Conservation (phyloP, 768 basidiomycete genomes). For the Serendipita vermifera region DNA sequence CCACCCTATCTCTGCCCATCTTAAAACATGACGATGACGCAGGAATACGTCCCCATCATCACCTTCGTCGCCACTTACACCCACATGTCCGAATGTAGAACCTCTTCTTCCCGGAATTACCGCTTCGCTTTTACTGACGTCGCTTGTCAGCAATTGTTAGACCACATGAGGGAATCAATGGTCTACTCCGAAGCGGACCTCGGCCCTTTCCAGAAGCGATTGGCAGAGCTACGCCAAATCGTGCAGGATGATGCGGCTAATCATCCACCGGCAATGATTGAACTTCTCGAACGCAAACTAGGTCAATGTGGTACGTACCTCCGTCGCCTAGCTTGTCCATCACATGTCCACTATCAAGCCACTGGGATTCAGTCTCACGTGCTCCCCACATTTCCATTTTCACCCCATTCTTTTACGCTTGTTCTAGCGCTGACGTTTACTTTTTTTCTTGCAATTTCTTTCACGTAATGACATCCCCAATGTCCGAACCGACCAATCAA, state of each 20-base stretch:
- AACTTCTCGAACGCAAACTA: constrained; percentile 78
- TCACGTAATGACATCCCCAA: constrained; percentile 4
- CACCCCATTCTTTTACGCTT: neutral
- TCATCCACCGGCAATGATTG: constrained; percentile 77
- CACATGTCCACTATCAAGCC: neutral
- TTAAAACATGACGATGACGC: too few species aligned
- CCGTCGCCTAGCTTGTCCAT: constrained; percentile 5
- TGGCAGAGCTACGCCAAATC: constrained; percentile 72
- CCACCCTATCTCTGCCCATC: too few species aligned
- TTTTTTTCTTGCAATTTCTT: constrained; percentile 3
- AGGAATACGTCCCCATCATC: too few species aligned
- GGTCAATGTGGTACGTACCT: constrained; percentile 85
- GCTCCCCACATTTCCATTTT: constrained; percentile 1
- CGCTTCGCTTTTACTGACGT: constrained; percentile 8
- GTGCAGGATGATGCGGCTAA: constrained; percentile 74
- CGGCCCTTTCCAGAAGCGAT: constrained; percentile 68
- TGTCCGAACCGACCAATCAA: neutral
- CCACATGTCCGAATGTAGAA: too few species aligned
- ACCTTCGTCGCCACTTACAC: too few species aligned
- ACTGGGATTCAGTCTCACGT: constrained; percentile 5
- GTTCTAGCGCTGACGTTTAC: neutral
- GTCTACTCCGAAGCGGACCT: constrained; percentile 90
- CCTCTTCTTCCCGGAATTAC: too few species aligned
- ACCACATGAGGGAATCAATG: constrained; percentile 91
- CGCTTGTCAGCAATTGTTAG: constrained; percentile 66